Conservation (phyloP, 2,329 filamentous ascomycete species). For the Grosmannia clavigera region DNA sequence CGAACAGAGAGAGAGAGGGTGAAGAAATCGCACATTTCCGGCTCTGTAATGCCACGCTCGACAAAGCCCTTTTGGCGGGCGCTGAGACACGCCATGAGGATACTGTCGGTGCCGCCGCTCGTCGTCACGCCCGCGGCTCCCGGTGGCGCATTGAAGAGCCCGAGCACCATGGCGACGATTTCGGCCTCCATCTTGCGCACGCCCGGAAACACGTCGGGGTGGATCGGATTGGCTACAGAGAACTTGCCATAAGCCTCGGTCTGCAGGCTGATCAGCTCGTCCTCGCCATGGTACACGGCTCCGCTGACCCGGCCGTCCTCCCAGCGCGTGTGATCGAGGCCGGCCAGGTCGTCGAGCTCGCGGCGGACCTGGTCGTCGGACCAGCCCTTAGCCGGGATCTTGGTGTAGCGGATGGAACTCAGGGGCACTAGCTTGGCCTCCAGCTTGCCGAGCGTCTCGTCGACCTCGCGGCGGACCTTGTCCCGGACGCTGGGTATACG, state of each 20-base stretch:
- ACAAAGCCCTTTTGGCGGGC: slow-evolving; percentile 79
- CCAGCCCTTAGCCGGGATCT: slow-evolving; percentile 76
- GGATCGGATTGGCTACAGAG: slow-evolving; percentile 90
- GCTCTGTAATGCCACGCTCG: slow-evolving; percentile 80
- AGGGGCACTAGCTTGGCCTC: slow-evolving; percentile 72
- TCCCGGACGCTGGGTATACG: slow-evolving; percentile 74
- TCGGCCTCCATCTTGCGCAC: slow-evolving; percentile 99
- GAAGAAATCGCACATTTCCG: slow-evolving; percentile 63
- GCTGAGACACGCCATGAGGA: slow-evolving; percentile 85
- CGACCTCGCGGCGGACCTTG: slow-evolving; percentile 75
- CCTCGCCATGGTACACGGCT: slow-evolving; percentile 90
- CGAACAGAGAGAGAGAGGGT: not conserved
- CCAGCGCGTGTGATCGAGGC: slow-evolving; percentile 91
- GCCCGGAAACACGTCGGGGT: slow-evolving; percentile 95
- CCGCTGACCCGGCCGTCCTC: slow-evolving; percentile 92
- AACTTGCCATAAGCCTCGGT: slow-evolving; percentile 90
- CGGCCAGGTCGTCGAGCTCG: slow-evolving; percentile 67
- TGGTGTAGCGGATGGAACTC: slow-evolving; percentile 54
- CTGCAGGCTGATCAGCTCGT: slow-evolving; percentile 70
- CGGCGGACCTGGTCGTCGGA: slow-evolving; percentile 62
- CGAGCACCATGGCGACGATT: slow-evolving; percentile 87
- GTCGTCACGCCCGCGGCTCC: slow-evolving; percentile 81
- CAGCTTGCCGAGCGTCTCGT: slow-evolving; percentile 66
- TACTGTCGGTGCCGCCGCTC: slow-evolving; percentile 88
- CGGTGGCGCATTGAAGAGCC: slow-evolving; percentile 80